A percentile compares a stretch with the other conserved stretches of the same genome.
phyloP scores from a whole-genome alignment of 2,329 filamentous ascomycete species.

The Aureobasidium musti region DNA sequence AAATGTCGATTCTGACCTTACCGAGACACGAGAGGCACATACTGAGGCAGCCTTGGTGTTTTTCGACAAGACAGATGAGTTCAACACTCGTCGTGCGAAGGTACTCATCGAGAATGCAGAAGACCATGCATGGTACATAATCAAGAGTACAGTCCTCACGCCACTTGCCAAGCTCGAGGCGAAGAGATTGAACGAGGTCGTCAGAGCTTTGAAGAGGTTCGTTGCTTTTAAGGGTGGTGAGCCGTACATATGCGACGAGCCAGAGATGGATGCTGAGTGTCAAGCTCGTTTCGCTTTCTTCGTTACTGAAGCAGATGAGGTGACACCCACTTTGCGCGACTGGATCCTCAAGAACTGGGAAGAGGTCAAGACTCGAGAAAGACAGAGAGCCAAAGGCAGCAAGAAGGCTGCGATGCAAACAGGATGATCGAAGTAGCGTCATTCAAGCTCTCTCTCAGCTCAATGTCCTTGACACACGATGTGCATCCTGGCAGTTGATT shows the following conservation, averaged over 20 bases:
- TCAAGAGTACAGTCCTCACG: slow-evolving; percentile 31
- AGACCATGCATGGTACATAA: slow-evolving; percentile 33
- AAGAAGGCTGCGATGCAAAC: not conserved
- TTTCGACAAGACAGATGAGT: slow-evolving; percentile 36
- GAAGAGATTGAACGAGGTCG: slow-evolving; percentile 31
- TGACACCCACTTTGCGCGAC: slow-evolving; percentile 28
- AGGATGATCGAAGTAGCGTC: not conserved
- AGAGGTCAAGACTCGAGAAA: slow-evolving; percentile 35
- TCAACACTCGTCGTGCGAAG: slow-evolving; percentile 30
- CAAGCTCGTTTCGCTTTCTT: slow-evolving; percentile 21
- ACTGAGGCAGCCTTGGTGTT: slow-evolving; percentile 55
- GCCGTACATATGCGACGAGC: slow-evolving; percentile 27
- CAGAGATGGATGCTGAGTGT: slow-evolving; percentile 32
- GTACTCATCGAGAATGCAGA: slow-evolving; percentile 33
- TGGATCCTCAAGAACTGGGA: slow-evolving; percentile 38
- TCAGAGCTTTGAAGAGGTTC: slow-evolving; percentile 37
- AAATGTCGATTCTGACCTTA: slow-evolving; percentile 30
- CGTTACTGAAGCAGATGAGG: slow-evolving; percentile 31
- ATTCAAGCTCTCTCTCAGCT: not conserved
- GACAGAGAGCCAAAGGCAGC: slow-evolving; percentile 28
- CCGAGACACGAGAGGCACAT: slow-evolving; percentile 50
- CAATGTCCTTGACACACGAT: not conserved
- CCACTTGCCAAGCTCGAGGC: slow-evolving; percentile 31
- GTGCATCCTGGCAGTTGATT: not conserved
- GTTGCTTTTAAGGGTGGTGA: not conserved